phyloP scores from a whole-genome alignment of 768 basidiomycete species.

The Imleria badia region DNA sequence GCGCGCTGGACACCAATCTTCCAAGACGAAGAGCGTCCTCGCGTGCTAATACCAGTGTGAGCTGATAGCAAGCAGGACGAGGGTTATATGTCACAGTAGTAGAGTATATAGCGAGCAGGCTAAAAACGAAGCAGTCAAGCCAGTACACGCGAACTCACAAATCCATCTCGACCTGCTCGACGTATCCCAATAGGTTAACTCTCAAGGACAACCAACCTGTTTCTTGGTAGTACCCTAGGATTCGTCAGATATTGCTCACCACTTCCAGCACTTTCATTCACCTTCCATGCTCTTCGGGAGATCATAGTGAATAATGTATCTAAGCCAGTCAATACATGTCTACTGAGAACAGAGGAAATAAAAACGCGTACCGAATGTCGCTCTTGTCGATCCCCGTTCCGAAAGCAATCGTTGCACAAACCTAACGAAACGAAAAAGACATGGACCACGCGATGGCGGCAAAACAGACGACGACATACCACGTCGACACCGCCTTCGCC shows the following conservation, averaged over 20 bases:
- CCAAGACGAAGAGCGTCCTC: constrained; percentile 65
- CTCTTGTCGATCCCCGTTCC: constrained; percentile 87
- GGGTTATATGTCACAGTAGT: constrained; percentile 59
- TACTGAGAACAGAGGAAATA: background rate
- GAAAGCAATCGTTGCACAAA: constrained; percentile 81
- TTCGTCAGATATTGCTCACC: background rate
- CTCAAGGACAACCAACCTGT: constrained; percentile 50
- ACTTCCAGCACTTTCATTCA: constrained; percentile 21
- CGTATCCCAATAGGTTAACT: constrained; percentile 41
- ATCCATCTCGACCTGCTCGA: constrained; percentile 76
- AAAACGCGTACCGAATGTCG: constrained; percentile 56
- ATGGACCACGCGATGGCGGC: no score
- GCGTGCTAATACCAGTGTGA: constrained; percentile 47
- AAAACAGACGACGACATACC: no score
- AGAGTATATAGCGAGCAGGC: constrained; percentile 80
- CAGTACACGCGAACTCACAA: constrained; percentile 40
- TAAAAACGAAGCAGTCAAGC: constrained; percentile 26
- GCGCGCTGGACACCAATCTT: constrained; percentile 47
- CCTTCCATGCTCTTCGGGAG: constrained; percentile 84
- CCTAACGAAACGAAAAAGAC: no score
- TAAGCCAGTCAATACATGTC: constrained; percentile 16
- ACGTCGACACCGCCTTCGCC: constrained; percentile 61
- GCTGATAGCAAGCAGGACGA: background rate
- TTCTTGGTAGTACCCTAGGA: constrained; percentile 80
- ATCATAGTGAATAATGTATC: constrained; percentile 82